phyloP scores from a whole-genome alignment of 2,329 filamentous ascomycete species.

The Aspergillus sp. region DNA sequence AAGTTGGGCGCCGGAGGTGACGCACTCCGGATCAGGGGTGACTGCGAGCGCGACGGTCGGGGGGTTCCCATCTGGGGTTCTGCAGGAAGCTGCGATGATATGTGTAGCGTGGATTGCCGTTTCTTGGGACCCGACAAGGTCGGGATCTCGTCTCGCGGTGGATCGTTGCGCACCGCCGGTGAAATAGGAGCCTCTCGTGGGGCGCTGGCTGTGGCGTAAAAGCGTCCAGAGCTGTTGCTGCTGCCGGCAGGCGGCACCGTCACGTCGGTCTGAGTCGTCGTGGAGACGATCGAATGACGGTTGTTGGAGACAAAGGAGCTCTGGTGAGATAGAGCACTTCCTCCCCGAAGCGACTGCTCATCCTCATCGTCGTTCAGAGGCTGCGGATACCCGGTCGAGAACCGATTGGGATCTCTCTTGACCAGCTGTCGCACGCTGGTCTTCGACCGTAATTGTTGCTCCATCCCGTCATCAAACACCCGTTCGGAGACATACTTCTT shows the following conservation, averaged over 20 bases:
- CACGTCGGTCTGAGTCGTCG: slow-evolving; percentile 17
- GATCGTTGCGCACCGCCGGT: slow-evolving; percentile 8
- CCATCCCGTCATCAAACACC: slow-evolving; percentile 21
- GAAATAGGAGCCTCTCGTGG: slow-evolving; percentile 9
- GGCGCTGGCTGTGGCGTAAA: slow-evolving; percentile 11
- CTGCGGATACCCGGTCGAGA: slow-evolving; percentile 24
- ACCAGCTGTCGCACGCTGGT: slow-evolving; percentile 25
- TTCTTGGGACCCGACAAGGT: slow-evolving; percentile 17
- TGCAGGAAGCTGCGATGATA: slow-evolving; percentile 3
- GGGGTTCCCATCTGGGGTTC: slow-evolving; percentile 11
- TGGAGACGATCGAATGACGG: slow-evolving; percentile 22
- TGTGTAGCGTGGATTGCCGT: slow-evolving; percentile 19
- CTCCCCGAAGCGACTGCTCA: slow-evolving; percentile 8
- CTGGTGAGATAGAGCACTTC: slow-evolving; percentile 15
- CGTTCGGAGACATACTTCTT: slow-evolving; percentile 36
- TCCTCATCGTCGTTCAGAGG: slow-evolving; percentile 15
- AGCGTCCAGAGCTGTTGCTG: slow-evolving; percentile 5
- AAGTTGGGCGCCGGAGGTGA: slow-evolving; percentile 34
- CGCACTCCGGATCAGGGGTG: slow-evolving; percentile 19
- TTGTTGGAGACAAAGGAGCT: slow-evolving; percentile 23
- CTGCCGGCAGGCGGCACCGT: slow-evolving; percentile 8
- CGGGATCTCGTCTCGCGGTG: slow-evolving; percentile 11
- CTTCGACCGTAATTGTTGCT: slow-evolving; percentile 19
- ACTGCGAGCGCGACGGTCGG: slow-evolving; percentile 13
- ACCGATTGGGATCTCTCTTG: slow-evolving; percentile 28